Evolutionary conservation across 352 stramenopile genomes (phyloP).

Genomic region (Phytophthora aleatoria): DNA sequence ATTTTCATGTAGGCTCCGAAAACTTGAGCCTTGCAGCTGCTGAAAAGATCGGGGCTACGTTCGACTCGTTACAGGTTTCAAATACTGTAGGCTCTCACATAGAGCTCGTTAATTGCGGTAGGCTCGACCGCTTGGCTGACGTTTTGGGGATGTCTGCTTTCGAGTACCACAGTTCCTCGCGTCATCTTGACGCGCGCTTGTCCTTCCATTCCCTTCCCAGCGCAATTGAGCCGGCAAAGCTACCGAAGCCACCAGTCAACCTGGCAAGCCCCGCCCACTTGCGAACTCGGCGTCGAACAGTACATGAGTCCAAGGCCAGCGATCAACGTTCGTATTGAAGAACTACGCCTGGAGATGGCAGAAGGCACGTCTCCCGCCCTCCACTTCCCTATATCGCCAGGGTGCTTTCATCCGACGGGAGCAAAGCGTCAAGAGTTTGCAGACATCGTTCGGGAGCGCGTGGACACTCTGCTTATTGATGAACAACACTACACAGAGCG

Average conservation of each 20-base stretch:
- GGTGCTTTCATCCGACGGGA: conserved; percentile 31
- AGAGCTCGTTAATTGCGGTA: not conserved
- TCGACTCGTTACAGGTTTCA: not conserved
- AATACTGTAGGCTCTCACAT: not conserved
- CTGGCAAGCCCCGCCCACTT: conserved; percentile 15
- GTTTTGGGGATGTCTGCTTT: conserved; percentile 2
- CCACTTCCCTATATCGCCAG: conserved; percentile 35
- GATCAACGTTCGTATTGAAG: conserved; percentile 2
- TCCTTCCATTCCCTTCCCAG: conserved; percentile 16
- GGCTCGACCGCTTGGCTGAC: not conserved
- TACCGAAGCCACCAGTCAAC: not conserved
- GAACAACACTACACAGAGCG: conserved; percentile 39
- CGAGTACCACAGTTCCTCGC: conserved; percentile 17
- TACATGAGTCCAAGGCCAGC: conserved; percentile 13
- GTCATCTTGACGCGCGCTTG: conserved; percentile 20
- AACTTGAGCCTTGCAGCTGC: conserved; percentile 4
- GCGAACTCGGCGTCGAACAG: conserved; percentile 15
- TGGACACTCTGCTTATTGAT: conserved; percentile 37
- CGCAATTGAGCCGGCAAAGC: conserved; percentile 10
- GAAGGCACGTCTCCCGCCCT: conserved; percentile 24
- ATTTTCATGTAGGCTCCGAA: not conserved
- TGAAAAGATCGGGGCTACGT: conserved; percentile 1
- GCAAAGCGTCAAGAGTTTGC: conserved; percentile 44
- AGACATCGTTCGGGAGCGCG: conserved; percentile 38
- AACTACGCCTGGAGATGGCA: conserved; percentile 31